Conservation (phyloP, 1,284 basidiomycete species). For the Neolentinus lepideus region DNA sequence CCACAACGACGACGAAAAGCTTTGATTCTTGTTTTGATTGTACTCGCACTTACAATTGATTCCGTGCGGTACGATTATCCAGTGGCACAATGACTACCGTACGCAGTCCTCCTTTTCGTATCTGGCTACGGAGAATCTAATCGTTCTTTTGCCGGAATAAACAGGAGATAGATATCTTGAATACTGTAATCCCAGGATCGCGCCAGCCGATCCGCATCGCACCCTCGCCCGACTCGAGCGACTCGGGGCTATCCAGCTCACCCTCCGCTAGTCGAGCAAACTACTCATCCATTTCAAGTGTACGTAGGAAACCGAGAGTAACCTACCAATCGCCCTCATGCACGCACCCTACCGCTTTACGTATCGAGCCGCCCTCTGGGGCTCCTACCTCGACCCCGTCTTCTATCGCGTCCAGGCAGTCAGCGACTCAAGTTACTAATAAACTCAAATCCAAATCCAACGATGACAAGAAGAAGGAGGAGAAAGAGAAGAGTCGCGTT, state of each 20-base stretch:
- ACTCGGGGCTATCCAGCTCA: slow-evolving; percentile 7
- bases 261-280: background rate
- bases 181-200: slow-evolving; percentile 17
- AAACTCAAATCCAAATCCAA: background rate
- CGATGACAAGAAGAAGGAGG: background rate
- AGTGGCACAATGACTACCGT: background rate
- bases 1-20: background rate
- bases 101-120: background rate
- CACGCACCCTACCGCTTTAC: slow-evolving; percentile 12
- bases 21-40: background rate
- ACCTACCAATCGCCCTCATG: slow-evolving; percentile 25
- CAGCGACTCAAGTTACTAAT: slow-evolving; percentile 1
- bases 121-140: background rate
- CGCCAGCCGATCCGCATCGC: slow-evolving; percentile 18
- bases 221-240: slow-evolving; percentile 8
- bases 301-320: slow-evolving; percentile 22
- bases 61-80: background rate
- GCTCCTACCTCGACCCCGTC: background rate
- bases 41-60: background rate
- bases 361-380: slow-evolving; percentile 9
- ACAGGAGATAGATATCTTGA: background rate
- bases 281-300: slow-evolving; percentile 11
- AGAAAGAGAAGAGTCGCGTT: slow-evolving; percentile 1
- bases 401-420: slow-evolving; percentile 1
- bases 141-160: background rate